phyloP scores from a whole-genome alignment of 768 basidiomycete species.

The Megacollybia marginata region DNA sequence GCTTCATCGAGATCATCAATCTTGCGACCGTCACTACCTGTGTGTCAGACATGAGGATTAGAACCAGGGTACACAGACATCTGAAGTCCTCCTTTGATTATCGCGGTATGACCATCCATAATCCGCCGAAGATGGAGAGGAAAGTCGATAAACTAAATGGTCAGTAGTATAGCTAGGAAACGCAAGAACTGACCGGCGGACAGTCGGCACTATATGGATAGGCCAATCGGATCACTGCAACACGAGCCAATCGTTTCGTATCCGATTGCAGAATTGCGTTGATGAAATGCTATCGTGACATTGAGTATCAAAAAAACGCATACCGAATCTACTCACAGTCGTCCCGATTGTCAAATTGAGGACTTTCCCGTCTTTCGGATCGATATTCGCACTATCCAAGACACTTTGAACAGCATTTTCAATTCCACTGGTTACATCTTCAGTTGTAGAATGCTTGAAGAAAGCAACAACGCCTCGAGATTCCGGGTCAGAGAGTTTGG shows the following conservation, averaged over 20 bases:
- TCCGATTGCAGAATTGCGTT: slow-evolving; percentile 48
- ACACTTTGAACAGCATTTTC: not conserved
- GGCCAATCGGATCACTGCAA: slow-evolving; percentile 52
- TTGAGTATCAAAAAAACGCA: not conserved
- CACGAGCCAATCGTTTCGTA: slow-evolving; percentile 34
- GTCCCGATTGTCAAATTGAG: not conserved
- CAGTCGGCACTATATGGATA: slow-evolving; percentile 42
- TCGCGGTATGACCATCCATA: slow-evolving; percentile 28
- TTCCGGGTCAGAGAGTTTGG: not conserved
- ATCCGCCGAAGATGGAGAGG: slow-evolving; percentile 34
- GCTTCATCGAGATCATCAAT: slow-evolving; percentile 28
- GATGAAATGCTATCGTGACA: slow-evolving; percentile 27
- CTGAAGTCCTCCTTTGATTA: slow-evolving; percentile 23
- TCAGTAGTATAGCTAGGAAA: too few relatives aligned
- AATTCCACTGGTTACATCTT: not conserved
- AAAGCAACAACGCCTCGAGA: not conserved
- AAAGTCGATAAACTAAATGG: slow-evolving; percentile 26
- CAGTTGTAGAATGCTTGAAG: not conserved
- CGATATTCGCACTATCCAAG: not conserved
- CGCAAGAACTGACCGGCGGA: slow-evolving; percentile 33
- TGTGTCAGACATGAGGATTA: too few relatives aligned
- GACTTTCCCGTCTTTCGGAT: not conserved
- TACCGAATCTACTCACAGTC: not conserved
- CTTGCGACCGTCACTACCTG: slow-evolving; percentile 29
- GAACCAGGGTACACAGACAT: slow-evolving; percentile 10